Conservation (phyloP, 2,329 filamentous ascomycete genomes). For the Fusarium decemcellulare region DNA sequence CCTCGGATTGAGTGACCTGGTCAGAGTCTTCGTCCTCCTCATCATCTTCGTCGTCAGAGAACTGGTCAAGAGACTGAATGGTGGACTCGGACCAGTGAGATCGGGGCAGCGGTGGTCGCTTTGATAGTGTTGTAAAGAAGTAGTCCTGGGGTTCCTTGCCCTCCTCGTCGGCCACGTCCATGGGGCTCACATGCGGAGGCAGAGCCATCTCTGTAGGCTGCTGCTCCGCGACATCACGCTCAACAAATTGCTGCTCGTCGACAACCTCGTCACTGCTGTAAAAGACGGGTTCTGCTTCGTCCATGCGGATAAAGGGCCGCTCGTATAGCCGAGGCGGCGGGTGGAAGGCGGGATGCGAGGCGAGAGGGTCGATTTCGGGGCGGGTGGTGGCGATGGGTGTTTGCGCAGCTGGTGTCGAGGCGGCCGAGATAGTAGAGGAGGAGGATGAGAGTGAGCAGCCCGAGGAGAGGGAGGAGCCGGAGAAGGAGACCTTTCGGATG, state of each 20-base stretch:
- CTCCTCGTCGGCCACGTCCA: slow-evolving; percentile 43
- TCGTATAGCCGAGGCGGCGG: slow-evolving; percentile 56
- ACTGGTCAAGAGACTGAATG: slow-evolving; percentile 49
- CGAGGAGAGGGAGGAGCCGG: slow-evolving; percentile 56
- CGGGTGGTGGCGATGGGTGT: slow-evolving; percentile 45
- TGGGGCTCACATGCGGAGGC: slow-evolving; percentile 47
- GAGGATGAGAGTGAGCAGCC: slow-evolving; percentile 54
- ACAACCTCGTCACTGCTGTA: slow-evolving; percentile 42
- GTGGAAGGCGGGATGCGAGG: slow-evolving; percentile 53
- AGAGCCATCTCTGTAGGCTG: slow-evolving; percentile 49
- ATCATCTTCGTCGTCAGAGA: slow-evolving; percentile 41
- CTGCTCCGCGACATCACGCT: slow-evolving; percentile 46
- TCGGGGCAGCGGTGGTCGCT: slow-evolving; percentile 50
- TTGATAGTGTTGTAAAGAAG: slow-evolving; percentile 50
- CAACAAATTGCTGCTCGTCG: slow-evolving; percentile 42
- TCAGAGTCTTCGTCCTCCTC: slow-evolving; percentile 39
- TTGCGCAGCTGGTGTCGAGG: slow-evolving; percentile 35
- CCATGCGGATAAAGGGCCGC: slow-evolving; percentile 50
- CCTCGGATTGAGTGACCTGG: slow-evolving; percentile 40
- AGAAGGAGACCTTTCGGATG: slow-evolving; percentile 59
- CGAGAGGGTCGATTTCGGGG: slow-evolving; percentile 52
- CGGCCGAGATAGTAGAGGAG: slow-evolving; percentile 47
- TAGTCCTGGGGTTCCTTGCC: slow-evolving; percentile 50
- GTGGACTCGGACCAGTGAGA: slow-evolving; percentile 62
- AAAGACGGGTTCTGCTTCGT: slow-evolving; percentile 47